phyloP scores from a whole-genome alignment of 2,329 filamentous ascomycete species.

The Fonsecaea pedrosoi region DNA sequence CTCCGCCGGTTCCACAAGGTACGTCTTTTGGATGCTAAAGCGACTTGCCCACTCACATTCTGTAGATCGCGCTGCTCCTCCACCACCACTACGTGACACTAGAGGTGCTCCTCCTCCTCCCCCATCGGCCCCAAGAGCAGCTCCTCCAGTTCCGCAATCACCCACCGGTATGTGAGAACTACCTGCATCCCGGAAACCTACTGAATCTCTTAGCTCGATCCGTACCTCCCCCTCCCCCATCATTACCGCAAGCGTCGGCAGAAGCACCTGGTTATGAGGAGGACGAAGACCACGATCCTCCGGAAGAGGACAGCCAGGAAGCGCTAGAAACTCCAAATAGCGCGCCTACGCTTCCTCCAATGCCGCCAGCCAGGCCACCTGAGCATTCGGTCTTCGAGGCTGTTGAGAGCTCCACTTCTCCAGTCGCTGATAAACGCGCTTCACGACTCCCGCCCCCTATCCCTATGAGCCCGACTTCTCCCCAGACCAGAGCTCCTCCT shows the following conservation, averaged over 20 bases:
- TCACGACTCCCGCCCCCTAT: slow-evolving; percentile 52
- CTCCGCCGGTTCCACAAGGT: slow-evolving; percentile 60
- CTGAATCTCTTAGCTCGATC: slow-evolving; percentile 29
- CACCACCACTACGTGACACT: slow-evolving; percentile 51
- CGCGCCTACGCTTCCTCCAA: slow-evolving; percentile 51
- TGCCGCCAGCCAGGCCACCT: slow-evolving; percentile 32
- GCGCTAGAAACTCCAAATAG: slow-evolving; percentile 43
- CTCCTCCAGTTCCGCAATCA: slow-evolving; percentile 30
- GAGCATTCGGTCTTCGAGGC: slow-evolving; percentile 31
- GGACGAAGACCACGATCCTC: slow-evolving; percentile 9
- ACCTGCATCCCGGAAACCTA: not conserved
- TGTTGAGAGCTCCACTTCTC: slow-evolving; percentile 42
- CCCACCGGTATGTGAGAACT: slow-evolving; percentile 30
- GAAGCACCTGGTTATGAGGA: slow-evolving; percentile 22
- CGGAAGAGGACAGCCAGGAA: slow-evolving; percentile 12
- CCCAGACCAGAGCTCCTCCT: slow-evolving; percentile 68
- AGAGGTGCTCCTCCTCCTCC: slow-evolving; percentile 54
- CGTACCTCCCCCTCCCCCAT: slow-evolving; percentile 3
- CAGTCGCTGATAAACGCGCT: slow-evolving; percentile 49
- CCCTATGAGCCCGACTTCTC: slow-evolving; percentile 40
- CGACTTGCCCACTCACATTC: slow-evolving; percentile 10
- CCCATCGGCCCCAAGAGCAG: slow-evolving; percentile 25
- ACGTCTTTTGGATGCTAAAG: slow-evolving; percentile 42
- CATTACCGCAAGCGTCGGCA: slow-evolving; percentile 9
- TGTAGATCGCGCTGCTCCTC: slow-evolving; percentile 54